These are phyloP conservation scores for Globisporangium acanthophoron DNA, from an alignment of 352 stramenopile species.

Conservation along the genomic window DNA sequence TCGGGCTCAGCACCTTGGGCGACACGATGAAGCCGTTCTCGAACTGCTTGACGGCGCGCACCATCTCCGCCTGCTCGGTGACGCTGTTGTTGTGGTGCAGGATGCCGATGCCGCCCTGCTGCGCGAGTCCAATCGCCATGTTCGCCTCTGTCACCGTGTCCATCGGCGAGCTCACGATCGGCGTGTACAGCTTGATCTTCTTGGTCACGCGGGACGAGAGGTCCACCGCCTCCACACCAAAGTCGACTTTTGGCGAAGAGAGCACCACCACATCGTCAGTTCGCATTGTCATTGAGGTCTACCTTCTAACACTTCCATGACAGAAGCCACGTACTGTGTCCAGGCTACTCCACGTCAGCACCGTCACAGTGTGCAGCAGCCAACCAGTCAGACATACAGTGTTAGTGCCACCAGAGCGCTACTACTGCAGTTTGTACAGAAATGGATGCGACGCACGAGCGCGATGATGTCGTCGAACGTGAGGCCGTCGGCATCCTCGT, in stretches of 20 bases:
- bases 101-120: constrained; percentile 97
- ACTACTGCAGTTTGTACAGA: neutral
- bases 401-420: neutral
- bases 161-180: constrained; percentile 98
- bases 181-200: constrained; percentile 92
- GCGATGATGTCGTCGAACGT: constrained; percentile 88
- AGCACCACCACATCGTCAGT: neutral
- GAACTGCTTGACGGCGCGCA: constrained; percentile 93
- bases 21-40: constrained; percentile 99
- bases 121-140: constrained; percentile 98
- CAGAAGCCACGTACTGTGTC: constrained; percentile 42
- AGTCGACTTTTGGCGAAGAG: constrained; percentile 63
- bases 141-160: constrained; percentile 98
- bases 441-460: constrained; percentile 29
- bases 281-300: too few relatives aligned
- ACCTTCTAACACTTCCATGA: too few relatives aligned
- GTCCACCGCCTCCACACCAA: constrained; percentile 92
- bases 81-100: constrained; percentile 98
- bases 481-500: constrained; percentile 61
- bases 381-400: neutral
- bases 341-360: constrained; percentile 26
- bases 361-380: neutral
- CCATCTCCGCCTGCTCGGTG: constrained; percentile 91
- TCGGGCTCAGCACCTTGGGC: constrained; percentile 92
- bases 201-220: constrained; percentile 84